Percentiles rank a stretch among this genome's conserved stretches.
These are phyloP conservation scores for Byssothecium circinans DNA, from an alignment of 2,329 filamentous ascomycete species.

Conservation along the genomic window DNA sequence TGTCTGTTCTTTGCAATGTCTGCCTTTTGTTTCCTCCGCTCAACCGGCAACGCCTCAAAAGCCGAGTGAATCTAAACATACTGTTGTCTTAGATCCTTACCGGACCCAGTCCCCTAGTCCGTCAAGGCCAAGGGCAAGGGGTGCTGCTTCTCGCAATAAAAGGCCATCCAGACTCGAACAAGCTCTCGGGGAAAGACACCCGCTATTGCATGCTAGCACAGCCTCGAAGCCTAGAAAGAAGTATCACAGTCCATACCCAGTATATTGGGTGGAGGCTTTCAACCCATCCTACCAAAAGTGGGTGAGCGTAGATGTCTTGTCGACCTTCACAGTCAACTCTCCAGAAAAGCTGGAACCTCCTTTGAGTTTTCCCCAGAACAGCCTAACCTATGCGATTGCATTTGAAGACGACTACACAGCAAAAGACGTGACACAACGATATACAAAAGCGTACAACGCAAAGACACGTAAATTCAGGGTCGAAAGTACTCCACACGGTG, in stretches of 20 bases:
- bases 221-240: slow-evolving; percentile 50
- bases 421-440: slow-evolving; percentile 84
- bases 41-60: slow-evolving; percentile 36
- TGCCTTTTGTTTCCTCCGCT: slow-evolving; percentile 63
- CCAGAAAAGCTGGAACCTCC: slow-evolving; percentile 80
- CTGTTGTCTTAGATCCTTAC: slow-evolving; percentile 36
- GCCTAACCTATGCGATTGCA: slow-evolving; percentile 78
- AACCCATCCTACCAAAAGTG: slow-evolving; percentile 87
- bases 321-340: slow-evolving; percentile 77
- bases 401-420: slow-evolving; percentile 80
- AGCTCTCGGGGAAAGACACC: slow-evolving; percentile 33
- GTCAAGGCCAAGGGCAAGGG: slow-evolving; percentile 21
- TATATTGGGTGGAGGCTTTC: slow-evolving; percentile 95
- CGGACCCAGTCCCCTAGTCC: slow-evolving; percentile 22
- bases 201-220: slow-evolving; percentile 24
- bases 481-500: slow-evolving; percentile 63
- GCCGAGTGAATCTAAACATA: slow-evolving; percentile 20
- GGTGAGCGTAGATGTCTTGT: slow-evolving; percentile 83
- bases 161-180: slow-evolving; percentile 36
- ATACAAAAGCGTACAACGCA: slow-evolving; percentile 84
- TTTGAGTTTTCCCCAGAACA: slow-evolving; percentile 72
- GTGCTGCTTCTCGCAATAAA: slow-evolving; percentile 27
- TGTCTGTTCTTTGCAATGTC: slow-evolving; percentile 84
- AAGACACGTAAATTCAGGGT: slow-evolving; percentile 85
- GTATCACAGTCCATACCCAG: slow-evolving; percentile 73